Evolutionary conservation across 2,329 filamentous ascomycete genomes (phyloP), one percentile per base, ranked within the genome.

Genomic region (Cytospora chrysosperma): DNA sequence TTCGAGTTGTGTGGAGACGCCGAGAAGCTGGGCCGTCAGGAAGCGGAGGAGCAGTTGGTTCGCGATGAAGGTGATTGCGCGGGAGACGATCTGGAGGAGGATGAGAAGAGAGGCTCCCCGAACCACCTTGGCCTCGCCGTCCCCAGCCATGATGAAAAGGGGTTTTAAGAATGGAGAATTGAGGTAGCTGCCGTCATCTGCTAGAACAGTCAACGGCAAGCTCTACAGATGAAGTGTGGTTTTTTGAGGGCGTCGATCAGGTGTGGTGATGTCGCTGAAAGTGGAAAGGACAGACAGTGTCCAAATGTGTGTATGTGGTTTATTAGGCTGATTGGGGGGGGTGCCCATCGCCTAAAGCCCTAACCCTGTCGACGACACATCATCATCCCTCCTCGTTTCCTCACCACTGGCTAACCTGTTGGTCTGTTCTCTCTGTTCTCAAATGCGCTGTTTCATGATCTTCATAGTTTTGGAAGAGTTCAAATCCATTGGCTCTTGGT

Each of bases 21-120:
- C 95, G 1, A 99, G 84, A 0, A 96, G 82, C 64, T 89, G 85
- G 0, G 95, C 93, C 1, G 93, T 96, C 52, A 98, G 80, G 73
- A 91, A 94, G 40, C 94, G 91, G 9, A 99, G 84, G 32, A 99
- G 85, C 43, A 96, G 75, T 75, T 99, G 94, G 77, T 98, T 99
- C 73, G 95, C 90, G 69, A 89, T 77, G 77, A 99, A 99, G 27
- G 94, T 98, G 67, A 96, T 80, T 61, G 89, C 88, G 65, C 94
- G 89, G n/a, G 94, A 97, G 52, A 83, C 83, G 67, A 99, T 82
- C 77, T 98, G 95, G 52, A 97, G 87, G 58, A 91, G 79, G 73
- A 99, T 96, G 69, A 99, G 85, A 72, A 95, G 88, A 17, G 91
- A 90, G 59, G 92, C 92, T 62, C 92, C 92, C 65, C 87, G 85